Evolutionary conservation across 768 basidiomycete species (phyloP), one percentile per base, ranked within the genome.

Genomic region (Hericium coralloides): DNA sequence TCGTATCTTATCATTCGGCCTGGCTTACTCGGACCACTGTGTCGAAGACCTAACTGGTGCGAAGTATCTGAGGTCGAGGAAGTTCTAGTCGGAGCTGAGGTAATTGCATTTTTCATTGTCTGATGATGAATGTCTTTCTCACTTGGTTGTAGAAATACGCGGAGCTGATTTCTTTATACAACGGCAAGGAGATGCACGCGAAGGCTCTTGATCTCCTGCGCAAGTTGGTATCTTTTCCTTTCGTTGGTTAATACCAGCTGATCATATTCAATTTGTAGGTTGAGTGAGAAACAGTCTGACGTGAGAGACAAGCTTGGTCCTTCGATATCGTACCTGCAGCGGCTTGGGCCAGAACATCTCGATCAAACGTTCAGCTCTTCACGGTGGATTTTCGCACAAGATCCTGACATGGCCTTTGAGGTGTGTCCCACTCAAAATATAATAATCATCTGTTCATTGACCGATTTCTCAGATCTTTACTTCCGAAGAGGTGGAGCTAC

Each of bases 51-150:
- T 2, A 98, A 97, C 69, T 99, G 94, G 93, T 98, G 95, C 69
- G 97, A 98, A 66, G 94, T 98, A 1, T 84, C 83, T 4, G 90
- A 95, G 64, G 91, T 95, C 1, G 94, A 99, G 68, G 92, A 89
- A 66, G 81, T 92, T 58, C 71, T 99, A 53, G 79, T 83, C 57
- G 81, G 80, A 26, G 80, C 87, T 38, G 85, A 88, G 82, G 95
- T 92, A 56, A 31, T 78, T n/a, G 15, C 15, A 23, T 20, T 53
- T 14, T 36, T 2, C 10, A 20, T 52, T 47, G 36, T 49, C 2
- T 14, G 18, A 47, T 38, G 15, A 18, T 38, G 31, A 26, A 26
- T 6, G 31, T 31, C 6, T 6, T 31, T 31, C 31, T 31, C 4
- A 31, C 31, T 31, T 60, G 31, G 60, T 25, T 14, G 3, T 59